Conservation (phyloP, 225 moss, liverwort and hornwort species). For the Asterella californica region DNA sequence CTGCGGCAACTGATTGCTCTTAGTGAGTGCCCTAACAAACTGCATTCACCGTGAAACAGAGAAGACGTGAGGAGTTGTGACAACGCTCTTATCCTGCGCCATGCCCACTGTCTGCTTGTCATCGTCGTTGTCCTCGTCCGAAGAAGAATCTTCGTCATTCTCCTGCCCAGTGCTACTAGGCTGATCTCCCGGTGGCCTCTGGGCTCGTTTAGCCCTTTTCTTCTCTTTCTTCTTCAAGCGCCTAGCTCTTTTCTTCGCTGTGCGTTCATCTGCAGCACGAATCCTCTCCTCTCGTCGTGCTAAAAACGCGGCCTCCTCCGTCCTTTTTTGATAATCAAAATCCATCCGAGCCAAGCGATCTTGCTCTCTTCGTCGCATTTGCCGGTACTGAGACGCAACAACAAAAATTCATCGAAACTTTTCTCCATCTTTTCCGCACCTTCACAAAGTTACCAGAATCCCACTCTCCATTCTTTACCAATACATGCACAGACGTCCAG, state of each 20-base stretch:
- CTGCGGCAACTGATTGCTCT: too few relatives aligned
- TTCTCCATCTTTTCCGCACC: neutral
- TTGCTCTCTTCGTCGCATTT: slow-evolving; percentile 99
- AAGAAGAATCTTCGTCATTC: slow-evolving; percentile 31
- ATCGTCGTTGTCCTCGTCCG: slow-evolving; percentile 26
- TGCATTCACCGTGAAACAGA: slow-evolving; percentile 9
- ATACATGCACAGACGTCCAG: too few relatives aligned
- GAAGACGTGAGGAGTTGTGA: slow-evolving; percentile 37
- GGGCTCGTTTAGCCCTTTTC: slow-evolving; percentile 77
- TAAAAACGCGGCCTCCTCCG: slow-evolving; percentile 72
- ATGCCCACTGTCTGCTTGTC: slow-evolving; percentile 32
- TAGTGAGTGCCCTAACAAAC: neutral
- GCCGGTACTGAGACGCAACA: slow-evolving; percentile 59
- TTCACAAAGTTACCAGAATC: neutral
- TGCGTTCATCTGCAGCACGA: slow-evolving; percentile 74
- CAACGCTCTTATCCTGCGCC: slow-evolving; percentile 27
- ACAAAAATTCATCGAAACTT: neutral
- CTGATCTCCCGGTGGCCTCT: slow-evolving; percentile 18
- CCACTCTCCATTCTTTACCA: neutral
- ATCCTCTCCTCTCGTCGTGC: slow-evolving; percentile 81
- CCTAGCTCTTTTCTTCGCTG: slow-evolving; percentile 87
- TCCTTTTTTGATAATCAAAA: slow-evolving; percentile 79
- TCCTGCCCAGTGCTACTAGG: slow-evolving; percentile 6
- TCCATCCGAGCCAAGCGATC: slow-evolving; percentile 94
- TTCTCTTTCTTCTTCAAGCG: slow-evolving; percentile 83